Conservation (phyloP, 2,329 filamentous ascomycete genomes). For the Fulvia fulva region DNA sequence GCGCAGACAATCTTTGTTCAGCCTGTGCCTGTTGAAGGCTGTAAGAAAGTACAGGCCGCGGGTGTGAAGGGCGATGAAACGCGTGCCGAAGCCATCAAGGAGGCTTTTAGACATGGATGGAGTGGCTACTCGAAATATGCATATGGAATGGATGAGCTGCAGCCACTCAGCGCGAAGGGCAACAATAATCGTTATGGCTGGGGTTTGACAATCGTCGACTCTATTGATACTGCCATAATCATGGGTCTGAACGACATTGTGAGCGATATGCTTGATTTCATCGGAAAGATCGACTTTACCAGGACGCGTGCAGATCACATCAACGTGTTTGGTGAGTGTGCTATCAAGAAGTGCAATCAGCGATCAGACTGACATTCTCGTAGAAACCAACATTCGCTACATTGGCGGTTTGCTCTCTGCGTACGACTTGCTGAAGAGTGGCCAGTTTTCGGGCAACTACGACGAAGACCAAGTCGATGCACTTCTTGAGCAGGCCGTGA, state of each 20-base stretch:
- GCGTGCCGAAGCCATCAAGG: conserved; percentile 15
- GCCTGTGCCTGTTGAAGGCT: not conserved
- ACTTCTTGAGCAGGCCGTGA: conserved; percentile 18
- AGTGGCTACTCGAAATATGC: conserved; percentile 18
- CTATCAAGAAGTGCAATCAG: no score
- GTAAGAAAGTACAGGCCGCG: conserved; percentile 16
- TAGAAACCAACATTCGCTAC: conserved; percentile 23
- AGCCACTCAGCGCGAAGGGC: conserved; percentile 11
- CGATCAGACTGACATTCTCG: not conserved
- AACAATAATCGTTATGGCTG: conserved; percentile 22
- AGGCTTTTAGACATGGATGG: conserved; percentile 17
- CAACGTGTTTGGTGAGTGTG: conserved; percentile 11
- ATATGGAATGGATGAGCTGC: conserved; percentile 34
- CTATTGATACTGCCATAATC: conserved; percentile 25
- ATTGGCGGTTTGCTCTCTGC: conserved; percentile 24
- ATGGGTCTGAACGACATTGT: conserved; percentile 24
- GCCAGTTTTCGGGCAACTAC: conserved; percentile 17
- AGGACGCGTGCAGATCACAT: conserved; percentile 34
- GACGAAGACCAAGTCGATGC: conserved; percentile 12
- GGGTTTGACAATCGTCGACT: conserved; percentile 27
- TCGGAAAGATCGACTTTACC: conserved; percentile 21
- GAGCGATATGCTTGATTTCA: conserved; percentile 20
- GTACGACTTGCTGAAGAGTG: conserved; percentile 23
- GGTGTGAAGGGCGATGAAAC: conserved; percentile 1
- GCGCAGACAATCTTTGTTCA: not conserved